Evolutionary conservation across 768 basidiomycete genomes (phyloP).

Genomic region (Piloderma croceum): DNA sequence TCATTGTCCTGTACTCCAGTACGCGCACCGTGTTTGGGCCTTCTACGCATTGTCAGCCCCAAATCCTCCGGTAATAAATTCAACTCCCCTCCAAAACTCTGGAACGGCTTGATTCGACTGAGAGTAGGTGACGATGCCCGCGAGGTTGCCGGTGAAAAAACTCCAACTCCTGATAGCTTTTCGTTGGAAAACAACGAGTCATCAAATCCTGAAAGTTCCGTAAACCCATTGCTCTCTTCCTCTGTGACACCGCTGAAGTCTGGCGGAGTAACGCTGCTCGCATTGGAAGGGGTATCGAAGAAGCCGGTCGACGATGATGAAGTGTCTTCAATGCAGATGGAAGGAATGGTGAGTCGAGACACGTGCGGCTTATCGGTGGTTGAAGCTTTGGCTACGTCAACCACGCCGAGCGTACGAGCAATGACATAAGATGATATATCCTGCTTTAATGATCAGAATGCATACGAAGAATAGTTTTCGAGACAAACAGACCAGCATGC

Average conservation of each 20-base stretch:
- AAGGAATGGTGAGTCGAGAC: conserved; percentile 13
- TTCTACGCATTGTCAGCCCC: no score
- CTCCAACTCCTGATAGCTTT: conserved; percentile 61
- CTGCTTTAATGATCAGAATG: conserved; percentile 29
- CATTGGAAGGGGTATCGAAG: neutral
- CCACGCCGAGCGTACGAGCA: conserved; percentile 73
- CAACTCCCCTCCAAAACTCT: no score
- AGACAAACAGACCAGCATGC: conserved; percentile 51
- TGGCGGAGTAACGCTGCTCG: conserved; percentile 1
- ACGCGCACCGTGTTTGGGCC: no score
- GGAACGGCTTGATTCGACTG: no score
- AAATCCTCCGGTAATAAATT: no score
- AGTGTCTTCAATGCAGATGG: conserved; percentile 6
- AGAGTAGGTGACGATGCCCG: conserved; percentile 60
- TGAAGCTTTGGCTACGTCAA: conserved; percentile 69
- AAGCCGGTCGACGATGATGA: conserved; percentile 5
- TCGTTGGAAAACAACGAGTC: conserved; percentile 45
- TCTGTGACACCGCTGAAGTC: neutral
- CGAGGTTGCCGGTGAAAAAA: conserved; percentile 68
- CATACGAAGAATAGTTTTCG: conserved; percentile 6
- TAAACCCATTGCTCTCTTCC: conserved; percentile 11
- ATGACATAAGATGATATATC: conserved; percentile 79
- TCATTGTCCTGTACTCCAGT: no score
- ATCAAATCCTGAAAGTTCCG: conserved; percentile 42
- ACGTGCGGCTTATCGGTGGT: conserved; percentile 50